These are phyloP conservation scores for Mortierella sp. DNA, from an alignment of 371 early-diverging fungal species.

Conservation along the genomic window DNA sequence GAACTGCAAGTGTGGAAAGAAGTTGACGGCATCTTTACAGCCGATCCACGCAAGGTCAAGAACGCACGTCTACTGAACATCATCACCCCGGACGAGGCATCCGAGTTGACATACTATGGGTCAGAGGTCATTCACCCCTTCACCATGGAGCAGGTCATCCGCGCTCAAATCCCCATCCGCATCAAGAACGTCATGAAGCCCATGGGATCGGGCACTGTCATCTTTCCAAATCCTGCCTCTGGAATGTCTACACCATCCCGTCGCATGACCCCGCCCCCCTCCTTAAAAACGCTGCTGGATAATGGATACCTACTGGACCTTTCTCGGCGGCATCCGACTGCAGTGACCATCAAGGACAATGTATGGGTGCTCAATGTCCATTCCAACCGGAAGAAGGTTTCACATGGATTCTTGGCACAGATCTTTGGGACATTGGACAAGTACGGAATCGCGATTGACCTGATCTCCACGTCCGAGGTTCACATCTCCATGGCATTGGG, in stretches of 20 bases:
- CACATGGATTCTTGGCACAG: constrained; percentile 95
- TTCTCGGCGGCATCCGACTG: constrained; percentile 87
- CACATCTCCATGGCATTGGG: constrained; percentile 96
- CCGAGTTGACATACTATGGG: constrained; percentile 98
- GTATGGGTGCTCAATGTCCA: constrained; percentile 94
- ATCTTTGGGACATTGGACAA: constrained; percentile 92
- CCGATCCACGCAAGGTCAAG: constrained; percentile 98
- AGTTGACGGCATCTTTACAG: constrained; percentile 98
- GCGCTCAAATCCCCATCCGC: constrained; percentile 94
- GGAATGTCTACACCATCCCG: constrained; percentile 58
- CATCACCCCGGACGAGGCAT: constrained; percentile 98
- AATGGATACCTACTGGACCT: constrained; percentile 80
- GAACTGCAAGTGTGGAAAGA: constrained; percentile 99
- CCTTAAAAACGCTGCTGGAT: constrained; percentile 75
- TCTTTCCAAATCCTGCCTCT: constrained; percentile 74
- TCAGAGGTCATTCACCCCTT: constrained; percentile 98
- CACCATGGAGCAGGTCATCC: constrained; percentile 98
- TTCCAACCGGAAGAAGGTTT: constrained; percentile 93
- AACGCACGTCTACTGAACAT: constrained; percentile 87
- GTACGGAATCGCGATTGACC: constrained; percentile 92
- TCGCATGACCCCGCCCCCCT: constrained; percentile 65
- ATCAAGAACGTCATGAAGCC: constrained; percentile 98
- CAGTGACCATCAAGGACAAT: constrained; percentile 97
- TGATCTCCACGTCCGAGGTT: constrained; percentile 96
- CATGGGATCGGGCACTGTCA: constrained; percentile 89